These are phyloP conservation scores for Diplodia sapinea DNA, from an alignment of 2,329 filamentous ascomycete genomes.

Conservation along the genomic window DNA sequence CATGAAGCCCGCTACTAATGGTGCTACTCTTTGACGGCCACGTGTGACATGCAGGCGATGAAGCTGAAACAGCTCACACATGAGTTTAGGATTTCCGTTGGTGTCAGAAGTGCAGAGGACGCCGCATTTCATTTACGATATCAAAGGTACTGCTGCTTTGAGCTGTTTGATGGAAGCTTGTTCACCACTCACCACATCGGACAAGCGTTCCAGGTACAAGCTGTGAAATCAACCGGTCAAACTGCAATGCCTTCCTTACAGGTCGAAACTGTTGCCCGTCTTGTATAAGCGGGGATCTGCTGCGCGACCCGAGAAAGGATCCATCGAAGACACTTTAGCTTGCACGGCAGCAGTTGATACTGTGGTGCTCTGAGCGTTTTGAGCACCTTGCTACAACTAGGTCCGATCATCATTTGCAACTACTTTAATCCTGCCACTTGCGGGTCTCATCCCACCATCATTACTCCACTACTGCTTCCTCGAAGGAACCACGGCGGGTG, in stretches of 20 bases:
- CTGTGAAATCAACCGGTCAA: background rate
- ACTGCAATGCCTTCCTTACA: conserved; percentile 8
- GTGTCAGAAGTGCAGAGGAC: background rate
- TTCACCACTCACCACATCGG: background rate
- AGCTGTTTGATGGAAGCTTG: background rate
- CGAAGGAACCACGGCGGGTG: too few species aligned
- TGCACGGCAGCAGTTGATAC: background rate
- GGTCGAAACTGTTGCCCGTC: too few species aligned
- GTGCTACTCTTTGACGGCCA: background rate
- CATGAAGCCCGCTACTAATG: background rate
- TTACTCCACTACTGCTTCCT: background rate
- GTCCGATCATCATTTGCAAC: background rate
- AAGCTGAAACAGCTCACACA: background rate
- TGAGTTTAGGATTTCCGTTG: background rate
- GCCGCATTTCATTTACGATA: too few species aligned
- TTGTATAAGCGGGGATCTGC: background rate
- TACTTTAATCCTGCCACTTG: background rate
- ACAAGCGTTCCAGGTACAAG: background rate
- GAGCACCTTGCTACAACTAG: too few species aligned
- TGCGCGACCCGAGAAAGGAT: background rate
- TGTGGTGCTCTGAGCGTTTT: too few species aligned
- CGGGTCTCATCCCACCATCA: background rate
- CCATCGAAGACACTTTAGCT: background rate
- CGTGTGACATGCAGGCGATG: conserved; percentile 2
- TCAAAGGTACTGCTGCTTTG: too few species aligned